Percentiles rank a stretch among this genome's conserved stretches.
These are phyloP conservation scores for Hypoxylon crocopeplum DNA, from an alignment of 495 filamentous ascomycete species.

Conservation along the genomic window DNA sequence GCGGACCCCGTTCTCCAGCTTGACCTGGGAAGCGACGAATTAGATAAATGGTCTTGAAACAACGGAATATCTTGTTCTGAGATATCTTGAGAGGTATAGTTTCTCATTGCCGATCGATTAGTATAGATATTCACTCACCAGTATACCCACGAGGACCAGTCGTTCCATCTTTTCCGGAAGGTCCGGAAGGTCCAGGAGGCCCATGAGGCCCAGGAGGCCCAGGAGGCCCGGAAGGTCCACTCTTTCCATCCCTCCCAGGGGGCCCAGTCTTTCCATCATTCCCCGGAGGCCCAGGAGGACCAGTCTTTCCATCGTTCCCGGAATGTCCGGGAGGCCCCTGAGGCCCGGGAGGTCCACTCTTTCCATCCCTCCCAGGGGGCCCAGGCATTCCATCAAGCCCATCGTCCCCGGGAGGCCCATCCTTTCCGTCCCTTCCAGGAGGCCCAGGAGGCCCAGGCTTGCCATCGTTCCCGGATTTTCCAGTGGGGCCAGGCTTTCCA, in stretches of 20 bases:
- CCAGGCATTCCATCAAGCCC: not conserved
- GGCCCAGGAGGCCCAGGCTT: no score
- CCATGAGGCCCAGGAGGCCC: constrained; percentile 3
- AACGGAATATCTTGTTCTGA: no score
- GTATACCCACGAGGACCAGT: not conserved
- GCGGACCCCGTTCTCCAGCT: no score
- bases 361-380: not conserved
- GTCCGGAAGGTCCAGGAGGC: not conserved
- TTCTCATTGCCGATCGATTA: no score
- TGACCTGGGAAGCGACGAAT: no score
- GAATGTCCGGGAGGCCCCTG: not conserved
- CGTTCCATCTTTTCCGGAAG: not conserved
- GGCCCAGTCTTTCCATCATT: not conserved
- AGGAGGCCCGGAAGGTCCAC: constrained; percentile 7
- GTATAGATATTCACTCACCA: no score
- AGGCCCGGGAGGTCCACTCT: constrained; percentile 6
- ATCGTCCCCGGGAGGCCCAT: constrained; percentile 6
- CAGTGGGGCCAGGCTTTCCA: no score
- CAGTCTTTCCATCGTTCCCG: constrained; percentile 5
- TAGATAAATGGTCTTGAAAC: no score
- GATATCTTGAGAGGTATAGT: not conserved
- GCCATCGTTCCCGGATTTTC: no score
- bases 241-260: not conserved
- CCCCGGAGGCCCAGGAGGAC: not conserved
- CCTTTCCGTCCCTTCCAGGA: not conserved